Evolutionary conservation across 2,329 filamentous ascomycete species (phyloP), one percentile per base, ranked within the genome.

Genomic region (Bipolaris gigantea): DNA sequence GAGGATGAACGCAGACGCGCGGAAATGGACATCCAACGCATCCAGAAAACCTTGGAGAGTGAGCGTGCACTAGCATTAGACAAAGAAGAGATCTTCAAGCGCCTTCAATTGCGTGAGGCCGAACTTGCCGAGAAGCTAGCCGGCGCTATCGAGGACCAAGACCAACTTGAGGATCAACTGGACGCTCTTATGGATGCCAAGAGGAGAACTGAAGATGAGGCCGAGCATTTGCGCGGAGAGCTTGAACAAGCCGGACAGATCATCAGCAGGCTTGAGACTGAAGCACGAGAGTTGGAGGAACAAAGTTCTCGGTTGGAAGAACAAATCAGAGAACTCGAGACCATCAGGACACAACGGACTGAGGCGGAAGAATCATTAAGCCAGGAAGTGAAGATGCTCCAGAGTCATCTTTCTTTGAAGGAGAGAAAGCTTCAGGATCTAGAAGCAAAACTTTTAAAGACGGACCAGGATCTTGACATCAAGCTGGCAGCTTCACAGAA

Each of bases 61-160:
- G 95, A 99, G 75, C 86, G 94, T 45, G 90, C 93, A n/a, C 81
- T 99, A 38, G 94, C 94, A 1, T 79, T 99, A 5, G 94, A 99
- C 75, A 99, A 99, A 73, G 95, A 99, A 71, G 94, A 99, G 68
- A 99, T 99, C 56, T 99, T 97, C 80, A 95, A 93, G 71, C 86
- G 95, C n/a, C 81, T 99, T 19, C 94, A 97, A 70, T 79, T 88
- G 48, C 89, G 94, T n/a, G 94, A 99, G 75, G 83, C 86, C 10
- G 93, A 99, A 71, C 83, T 99, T 4, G 90, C 88, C 48, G 95
- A 99, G 68, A 97, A 97, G 77, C 83, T 99, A 25, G 85, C 91
- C 34, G 93, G 90, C 35, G 93, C 93, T 27, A 85, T 97, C 55
- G 89, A 96, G 19, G 95, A 99, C 65, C 93, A 97, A 72, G 93